Evolutionary conservation across 768 basidiomycete genomes (phyloP).

Genomic region (Mrakia hoshinonis): DNA sequence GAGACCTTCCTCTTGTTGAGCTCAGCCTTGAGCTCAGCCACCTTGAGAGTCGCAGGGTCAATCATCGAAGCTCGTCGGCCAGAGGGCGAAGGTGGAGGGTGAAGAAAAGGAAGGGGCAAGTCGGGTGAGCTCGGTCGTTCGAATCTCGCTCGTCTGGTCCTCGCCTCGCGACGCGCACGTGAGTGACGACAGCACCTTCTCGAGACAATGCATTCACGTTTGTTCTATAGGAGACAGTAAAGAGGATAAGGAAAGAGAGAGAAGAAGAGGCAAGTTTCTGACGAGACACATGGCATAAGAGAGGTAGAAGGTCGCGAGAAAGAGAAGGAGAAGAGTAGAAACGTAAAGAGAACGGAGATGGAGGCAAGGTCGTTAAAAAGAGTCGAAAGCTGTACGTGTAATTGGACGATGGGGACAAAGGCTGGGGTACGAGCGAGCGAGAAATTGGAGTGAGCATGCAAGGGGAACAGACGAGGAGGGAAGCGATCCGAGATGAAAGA

Average conservation of each 20-base stretch:
- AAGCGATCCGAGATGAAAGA: too few species aligned
- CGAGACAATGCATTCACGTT: neutral
- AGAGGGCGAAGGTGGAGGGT: neutral
- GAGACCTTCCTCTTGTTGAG: neutral
- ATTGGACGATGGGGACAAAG: neutral
- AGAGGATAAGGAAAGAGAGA: neutral
- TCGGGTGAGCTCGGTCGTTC: neutral
- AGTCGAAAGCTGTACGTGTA: neutral
- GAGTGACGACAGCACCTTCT: neutral
- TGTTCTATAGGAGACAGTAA: neutral
- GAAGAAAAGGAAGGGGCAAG: neutral
- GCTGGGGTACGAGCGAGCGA: neutral
- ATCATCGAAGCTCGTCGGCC: too few species aligned
- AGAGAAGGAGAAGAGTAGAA: constrained; percentile 1
- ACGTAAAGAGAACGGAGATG: neutral
- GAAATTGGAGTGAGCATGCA: neutral
- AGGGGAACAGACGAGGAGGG: too few species aligned
- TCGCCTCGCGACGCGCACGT: too few species aligned
- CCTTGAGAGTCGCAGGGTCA: neutral
- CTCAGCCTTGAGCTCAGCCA: neutral
- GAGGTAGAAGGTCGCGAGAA: neutral
- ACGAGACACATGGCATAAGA: neutral
- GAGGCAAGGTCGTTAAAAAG: neutral
- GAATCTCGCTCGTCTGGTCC: too few species aligned
- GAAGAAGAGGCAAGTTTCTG: neutral